Evolutionary conservation across 2,329 filamentous ascomycete genomes (phyloP).

Genomic region (Colletotrichum shisoi): DNA sequence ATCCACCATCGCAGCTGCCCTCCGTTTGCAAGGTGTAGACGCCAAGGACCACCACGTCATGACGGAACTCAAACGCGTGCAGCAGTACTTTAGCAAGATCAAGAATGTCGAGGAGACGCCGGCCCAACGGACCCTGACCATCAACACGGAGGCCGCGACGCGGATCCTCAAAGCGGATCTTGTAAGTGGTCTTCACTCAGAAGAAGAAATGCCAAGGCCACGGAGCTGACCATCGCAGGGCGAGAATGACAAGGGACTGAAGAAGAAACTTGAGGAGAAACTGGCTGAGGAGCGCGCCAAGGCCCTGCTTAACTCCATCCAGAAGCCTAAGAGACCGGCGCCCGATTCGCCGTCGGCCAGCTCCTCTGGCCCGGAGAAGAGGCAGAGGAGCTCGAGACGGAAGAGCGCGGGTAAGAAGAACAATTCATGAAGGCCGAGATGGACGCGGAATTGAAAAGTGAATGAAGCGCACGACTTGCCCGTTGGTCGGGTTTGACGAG

Average conservation of each 20-base stretch:
- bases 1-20: constrained; percentile 62
- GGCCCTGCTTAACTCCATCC: constrained; percentile 57
- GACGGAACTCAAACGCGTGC: constrained; percentile 83
- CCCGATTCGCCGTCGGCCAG: constrained; percentile 45
- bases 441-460: neutral
- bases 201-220: neutral
- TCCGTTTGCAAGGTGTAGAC: constrained; percentile 80
- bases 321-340: constrained; percentile 54
- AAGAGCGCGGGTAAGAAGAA: constrained; percentile 41
- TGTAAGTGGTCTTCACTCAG: constrained; percentile 54
- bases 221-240: constrained; percentile 46
- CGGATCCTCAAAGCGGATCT: constrained; percentile 85
- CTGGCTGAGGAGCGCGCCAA: constrained; percentile 65
- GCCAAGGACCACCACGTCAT: constrained; percentile 87
- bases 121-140: constrained; percentile 59
- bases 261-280: constrained; percentile 62
- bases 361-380: constrained; percentile 45
- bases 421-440: constrained; percentile 10
- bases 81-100: constrained; percentile 93
- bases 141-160: constrained; percentile 79
- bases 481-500: neutral
- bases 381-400: constrained; percentile 45
- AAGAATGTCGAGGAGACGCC: constrained; percentile 74
- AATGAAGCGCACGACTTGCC: neutral
- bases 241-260: constrained; percentile 60